These are phyloP conservation scores for Chlamydomonas incerta DNA, from an alignment of 139 green algal species.

Conservation along the genomic window DNA sequence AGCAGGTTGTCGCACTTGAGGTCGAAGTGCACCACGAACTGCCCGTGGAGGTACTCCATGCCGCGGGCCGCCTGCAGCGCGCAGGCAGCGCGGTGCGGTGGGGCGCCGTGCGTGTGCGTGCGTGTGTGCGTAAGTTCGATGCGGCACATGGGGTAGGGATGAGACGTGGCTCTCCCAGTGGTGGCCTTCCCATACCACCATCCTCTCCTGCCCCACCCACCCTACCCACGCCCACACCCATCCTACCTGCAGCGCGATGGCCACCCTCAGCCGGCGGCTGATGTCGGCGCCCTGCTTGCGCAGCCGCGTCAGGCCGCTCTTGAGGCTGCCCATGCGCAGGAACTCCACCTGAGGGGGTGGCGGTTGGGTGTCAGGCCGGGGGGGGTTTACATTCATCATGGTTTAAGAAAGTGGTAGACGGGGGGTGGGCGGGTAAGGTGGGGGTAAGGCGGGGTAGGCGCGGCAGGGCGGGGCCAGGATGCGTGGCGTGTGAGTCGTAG, in stretches of 20 bases:
- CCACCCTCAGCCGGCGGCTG: conserved; percentile 1
- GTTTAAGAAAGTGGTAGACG: no score
- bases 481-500: no score
- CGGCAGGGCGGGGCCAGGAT: no score
- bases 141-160: background rate
- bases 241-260: conserved; percentile 20
- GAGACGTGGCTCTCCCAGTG: no score
- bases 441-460: no score
- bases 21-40: conserved; percentile 69
- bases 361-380: no score
- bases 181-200: no score
- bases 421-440: no score
- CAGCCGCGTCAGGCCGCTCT: conserved; percentile 46
- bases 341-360: conserved; percentile 59
- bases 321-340: conserved; percentile 59
- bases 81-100: no score
- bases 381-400: no score
- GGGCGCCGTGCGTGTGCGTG: background rate
- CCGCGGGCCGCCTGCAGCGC: conserved; percentile 61
- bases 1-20: conserved; percentile 79
- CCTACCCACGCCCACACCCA: no score
- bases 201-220: no score
- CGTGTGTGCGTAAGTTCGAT: background rate
- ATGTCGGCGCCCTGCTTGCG: conserved; percentile 38
- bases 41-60: conserved; percentile 81